Percentiles rank a stretch among this genome's conserved stretches.
phyloP scores from a whole-genome alignment of 2,329 filamentous ascomycete species.

The Didymosphaeria variabile region DNA sequence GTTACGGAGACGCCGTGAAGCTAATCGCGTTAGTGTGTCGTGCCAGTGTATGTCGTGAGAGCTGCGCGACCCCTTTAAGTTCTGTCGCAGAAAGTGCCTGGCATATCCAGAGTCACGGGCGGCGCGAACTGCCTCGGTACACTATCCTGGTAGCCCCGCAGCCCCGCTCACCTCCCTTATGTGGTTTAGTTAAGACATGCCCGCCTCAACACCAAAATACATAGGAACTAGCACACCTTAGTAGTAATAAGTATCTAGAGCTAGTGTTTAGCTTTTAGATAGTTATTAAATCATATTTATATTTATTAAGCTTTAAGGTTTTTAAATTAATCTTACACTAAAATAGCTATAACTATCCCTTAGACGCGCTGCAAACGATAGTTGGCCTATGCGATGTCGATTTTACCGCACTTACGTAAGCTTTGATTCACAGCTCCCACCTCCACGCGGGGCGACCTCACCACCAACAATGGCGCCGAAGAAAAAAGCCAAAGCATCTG shows the following conservation, averaged over 20 bases:
- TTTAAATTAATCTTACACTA: no score
- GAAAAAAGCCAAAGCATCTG: conserved; percentile 34
- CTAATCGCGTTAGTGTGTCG: no score
- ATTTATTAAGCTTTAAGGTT: no score
- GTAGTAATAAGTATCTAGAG: no score
- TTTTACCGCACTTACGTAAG: not conserved
- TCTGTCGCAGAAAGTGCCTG: not conserved
- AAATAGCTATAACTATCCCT: no score
- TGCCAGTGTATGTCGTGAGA: not conserved
- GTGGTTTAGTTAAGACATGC: not conserved
- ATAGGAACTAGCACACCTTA: not conserved
- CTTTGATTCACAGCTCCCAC: no score
- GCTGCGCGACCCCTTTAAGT: not conserved
- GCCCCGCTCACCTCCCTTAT: not conserved
- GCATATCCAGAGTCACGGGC: not conserved
- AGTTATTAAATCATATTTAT: no score
- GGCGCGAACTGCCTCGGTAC: not conserved
- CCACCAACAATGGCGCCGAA: conserved; percentile 40
- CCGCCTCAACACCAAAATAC: not conserved
- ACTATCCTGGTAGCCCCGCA: not conserved
- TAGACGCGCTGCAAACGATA: no score
- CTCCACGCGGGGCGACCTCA: not conserved
- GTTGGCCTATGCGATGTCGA: no score
- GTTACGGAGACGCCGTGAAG: not conserved
- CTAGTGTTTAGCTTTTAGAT: conserved; percentile 4